Percentiles rank a stretch among this genome's conserved stretches.
phyloP scores from a whole-genome alignment of 2,329 filamentous ascomycete genomes.

The Phoma sp. region DNA sequence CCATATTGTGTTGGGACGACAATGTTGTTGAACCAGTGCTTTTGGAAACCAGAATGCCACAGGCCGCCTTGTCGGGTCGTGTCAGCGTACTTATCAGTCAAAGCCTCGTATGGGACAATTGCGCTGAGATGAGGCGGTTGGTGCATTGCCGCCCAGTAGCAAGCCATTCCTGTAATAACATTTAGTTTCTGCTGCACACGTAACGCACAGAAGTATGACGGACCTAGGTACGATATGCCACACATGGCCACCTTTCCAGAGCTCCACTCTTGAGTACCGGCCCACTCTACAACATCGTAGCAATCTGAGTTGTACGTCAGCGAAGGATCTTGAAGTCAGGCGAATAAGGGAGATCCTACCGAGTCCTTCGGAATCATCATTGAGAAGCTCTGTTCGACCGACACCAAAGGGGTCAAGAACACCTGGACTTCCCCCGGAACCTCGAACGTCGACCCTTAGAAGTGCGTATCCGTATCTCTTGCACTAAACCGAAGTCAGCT shows the following conservation, averaged over 20 bases:
- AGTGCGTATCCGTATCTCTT: background rate
- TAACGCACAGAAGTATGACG: background rate
- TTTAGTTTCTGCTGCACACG: background rate
- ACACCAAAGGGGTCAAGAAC: background rate
- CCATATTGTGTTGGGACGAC: background rate
- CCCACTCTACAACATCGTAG: background rate
- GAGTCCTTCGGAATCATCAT: background rate
- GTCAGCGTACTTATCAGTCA: background rate
- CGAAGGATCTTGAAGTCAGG: background rate
- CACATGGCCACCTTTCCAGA: background rate
- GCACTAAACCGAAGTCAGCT: background rate
- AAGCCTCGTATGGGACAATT: background rate
- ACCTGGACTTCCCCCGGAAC: background rate
- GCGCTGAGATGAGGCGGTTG: conserved; percentile 2
- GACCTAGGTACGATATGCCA: background rate
- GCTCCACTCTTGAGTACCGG: background rate
- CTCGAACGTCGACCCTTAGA: background rate
- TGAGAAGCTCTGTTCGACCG: background rate
- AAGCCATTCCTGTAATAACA: background rate
- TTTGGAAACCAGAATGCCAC: conserved; percentile 2
- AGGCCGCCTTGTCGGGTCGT: background rate
- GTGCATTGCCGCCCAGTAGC: conserved; percentile 4
- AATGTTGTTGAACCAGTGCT: conserved; percentile 2
- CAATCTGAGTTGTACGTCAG: background rate
- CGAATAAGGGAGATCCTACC: background rate